Conservation (phyloP, 2,329 filamentous ascomycete genomes). For the Calycina herbarum region DNA sequence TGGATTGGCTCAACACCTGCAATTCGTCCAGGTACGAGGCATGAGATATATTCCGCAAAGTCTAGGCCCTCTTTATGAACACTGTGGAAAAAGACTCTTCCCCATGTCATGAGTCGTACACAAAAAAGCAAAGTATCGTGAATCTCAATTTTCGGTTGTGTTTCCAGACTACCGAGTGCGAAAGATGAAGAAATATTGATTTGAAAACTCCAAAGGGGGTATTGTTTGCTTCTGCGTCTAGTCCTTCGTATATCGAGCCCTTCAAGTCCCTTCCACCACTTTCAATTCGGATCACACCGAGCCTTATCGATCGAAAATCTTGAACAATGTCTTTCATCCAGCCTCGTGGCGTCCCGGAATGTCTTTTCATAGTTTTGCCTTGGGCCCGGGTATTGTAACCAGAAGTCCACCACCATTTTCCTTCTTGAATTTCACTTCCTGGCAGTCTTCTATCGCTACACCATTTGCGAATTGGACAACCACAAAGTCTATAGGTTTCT, state of each 20-base stretch:
- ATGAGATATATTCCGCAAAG: not conserved
- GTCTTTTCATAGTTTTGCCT: slow-evolving; percentile 1
- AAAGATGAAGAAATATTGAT: not conserved
- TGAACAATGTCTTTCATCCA: not conserved
- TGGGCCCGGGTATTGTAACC: slow-evolving; percentile 24
- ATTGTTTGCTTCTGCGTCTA: not conserved
- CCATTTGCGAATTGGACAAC: slow-evolving; percentile 89
- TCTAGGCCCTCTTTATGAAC: not conserved
- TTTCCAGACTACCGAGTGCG: not conserved
- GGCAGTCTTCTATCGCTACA: slow-evolving; percentile 79
- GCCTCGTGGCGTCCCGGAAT: not conserved
- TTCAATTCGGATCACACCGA: not conserved
- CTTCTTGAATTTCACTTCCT: slow-evolving; percentile 59
- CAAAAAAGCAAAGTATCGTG: not conserved
- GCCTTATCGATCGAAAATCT: not conserved
- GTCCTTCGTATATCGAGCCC: not conserved
- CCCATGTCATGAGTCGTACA: not conserved
- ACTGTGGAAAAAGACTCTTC: not conserved
- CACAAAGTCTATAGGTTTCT: slow-evolving; percentile 74
- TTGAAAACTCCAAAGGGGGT: not conserved
- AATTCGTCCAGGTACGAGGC: slow-evolving; percentile 4
- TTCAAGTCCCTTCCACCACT: too few relatives aligned
- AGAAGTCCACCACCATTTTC: slow-evolving; percentile 15
- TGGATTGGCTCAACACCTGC: not conserved
- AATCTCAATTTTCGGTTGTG: not conserved